Base-by-base conservation (phyloP, 257 asterid species). In the Lantana camara region DNA sequence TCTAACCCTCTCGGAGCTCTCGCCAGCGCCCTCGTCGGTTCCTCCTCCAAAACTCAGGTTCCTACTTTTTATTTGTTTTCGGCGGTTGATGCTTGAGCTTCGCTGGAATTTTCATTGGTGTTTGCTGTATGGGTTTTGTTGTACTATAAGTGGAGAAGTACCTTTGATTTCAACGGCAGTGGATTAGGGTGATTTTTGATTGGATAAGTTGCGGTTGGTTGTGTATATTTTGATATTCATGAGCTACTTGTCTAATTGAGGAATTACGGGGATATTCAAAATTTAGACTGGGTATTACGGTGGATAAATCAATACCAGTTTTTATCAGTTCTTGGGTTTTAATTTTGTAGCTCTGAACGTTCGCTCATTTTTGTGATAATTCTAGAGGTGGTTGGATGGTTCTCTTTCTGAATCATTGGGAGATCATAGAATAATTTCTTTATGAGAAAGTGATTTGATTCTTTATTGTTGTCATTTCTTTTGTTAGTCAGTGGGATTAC, bases 31-130 rank as follows among this genome's bases (percentile, higher is more conserved):
- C 91, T 94, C 68, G 60, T 90, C 45, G 99, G 98, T 23, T 86
- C 99, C 16, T 90, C 98, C n/a, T 90, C 99, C 61, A 88, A 88
- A 81, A 80, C 96, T 60, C 89, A 93, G 97, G 99, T 89, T 42
- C 17, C 46, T 48, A 60, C 20, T 22, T 30, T 27, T 27, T 27
- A 5, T 2, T 27, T 2, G 5, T 5, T 27, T 5, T 27, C 5
- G 29, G 17, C 34, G 68, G 9, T 46, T 52, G 11, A 16, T 40
- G 35, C 53, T 60, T 44, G 22, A 16, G 23, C 20, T 63, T 34
- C 15, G 19, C 14, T 23, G 50, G 50, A 38, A 13, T 49, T 72
- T 23, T 20, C 46, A 34, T 8, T 48, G n/a, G n/a, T n/a, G n/a
- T n/a, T n/a, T n/a, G n/a, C n/a, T n/a, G n/a, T n/a, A n/a, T n/a